A percentile compares a stretch with the other conserved stretches of the same genome.
Evolutionary conservation across 805 yeast species (phyloP).

Genomic region (Metschnikowia rubicola): DNA sequence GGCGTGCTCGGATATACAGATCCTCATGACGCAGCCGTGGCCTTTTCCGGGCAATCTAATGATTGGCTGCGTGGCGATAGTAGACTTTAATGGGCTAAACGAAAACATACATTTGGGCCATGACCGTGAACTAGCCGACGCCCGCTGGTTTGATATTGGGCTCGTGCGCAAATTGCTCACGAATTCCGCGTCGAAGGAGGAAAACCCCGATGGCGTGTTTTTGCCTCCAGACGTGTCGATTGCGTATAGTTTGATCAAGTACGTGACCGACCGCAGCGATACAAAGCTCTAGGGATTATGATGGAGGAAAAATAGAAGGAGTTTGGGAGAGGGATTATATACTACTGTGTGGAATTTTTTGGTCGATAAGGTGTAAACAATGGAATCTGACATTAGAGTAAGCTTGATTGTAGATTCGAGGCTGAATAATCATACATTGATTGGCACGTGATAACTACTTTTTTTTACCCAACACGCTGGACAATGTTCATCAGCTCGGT

Average conservation of each 20-base stretch:
- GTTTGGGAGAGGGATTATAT: neutral
- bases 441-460: too few species aligned
- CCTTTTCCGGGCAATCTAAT: constrained; percentile 92
- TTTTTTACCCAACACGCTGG: too few species aligned
- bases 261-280: constrained; percentile 31
- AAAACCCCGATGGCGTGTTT: constrained; percentile 35
- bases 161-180: constrained; percentile 45
- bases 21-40: constrained; percentile 90
- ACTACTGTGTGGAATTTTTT: too few species aligned
- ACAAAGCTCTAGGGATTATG: constrained; percentile 8
- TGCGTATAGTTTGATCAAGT: constrained; percentile 42
- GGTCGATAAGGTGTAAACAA: too few species aligned
- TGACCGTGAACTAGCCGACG: constrained; percentile 84
- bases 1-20: constrained; percentile 49
- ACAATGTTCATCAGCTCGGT: too few species aligned
- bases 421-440: too few species aligned
- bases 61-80: constrained; percentile 86
- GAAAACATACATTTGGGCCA: constrained; percentile 69
- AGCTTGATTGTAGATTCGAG: too few species aligned
- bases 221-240: constrained; percentile 45
- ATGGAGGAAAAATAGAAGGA: neutral
- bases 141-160: constrained; percentile 72
- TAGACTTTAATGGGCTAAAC: constrained; percentile 63
- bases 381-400: too few species aligned
- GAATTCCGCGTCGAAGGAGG: constrained; percentile 17